Percentiles rank a stretch among this genome's conserved stretches.
Conservation (phyloP, 2,329 filamentous ascomycete species). For the Byssoonygena ceratinophila region DNA sequence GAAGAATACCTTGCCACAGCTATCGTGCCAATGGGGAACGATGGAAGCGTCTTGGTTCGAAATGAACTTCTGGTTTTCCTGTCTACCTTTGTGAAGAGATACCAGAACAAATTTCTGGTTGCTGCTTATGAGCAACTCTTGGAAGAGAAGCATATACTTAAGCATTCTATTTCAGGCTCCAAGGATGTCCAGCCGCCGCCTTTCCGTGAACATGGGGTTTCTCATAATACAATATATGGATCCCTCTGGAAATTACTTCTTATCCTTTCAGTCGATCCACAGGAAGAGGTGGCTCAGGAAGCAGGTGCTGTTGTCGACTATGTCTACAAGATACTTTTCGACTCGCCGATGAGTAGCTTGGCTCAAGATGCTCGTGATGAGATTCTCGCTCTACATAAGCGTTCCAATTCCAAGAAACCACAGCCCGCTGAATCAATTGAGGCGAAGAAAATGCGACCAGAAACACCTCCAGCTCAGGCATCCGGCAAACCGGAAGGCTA, state of each 20-base stretch:
- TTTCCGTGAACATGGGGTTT: conserved; percentile 45
- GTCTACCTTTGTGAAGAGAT: conserved; percentile 79
- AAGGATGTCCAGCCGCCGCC: conserved; percentile 20
- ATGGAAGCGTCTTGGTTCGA: conserved; percentile 87
- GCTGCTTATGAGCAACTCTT: conserved; percentile 81
- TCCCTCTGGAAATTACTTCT: conserved; percentile 90
- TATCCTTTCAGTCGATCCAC: conserved; percentile 84
- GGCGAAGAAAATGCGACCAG: conserved; percentile 30
- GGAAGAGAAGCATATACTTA: conserved; percentile 65
- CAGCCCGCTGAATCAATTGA: conserved; percentile 28
- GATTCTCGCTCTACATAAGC: conserved; percentile 29
- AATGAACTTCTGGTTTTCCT: conserved; percentile 90
- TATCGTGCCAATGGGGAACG: conserved; percentile 80
- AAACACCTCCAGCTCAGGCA: conserved; percentile 40
- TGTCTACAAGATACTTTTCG: conserved; percentile 64
- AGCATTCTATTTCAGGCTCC: conserved; percentile 35
- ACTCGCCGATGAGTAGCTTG: conserved; percentile 61
- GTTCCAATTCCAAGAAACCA: conserved; percentile 30
- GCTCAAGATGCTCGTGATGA: conserved; percentile 66
- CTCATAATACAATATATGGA: conserved; percentile 82
- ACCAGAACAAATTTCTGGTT: conserved; percentile 85
- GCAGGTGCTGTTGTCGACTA: conserved; percentile 79
- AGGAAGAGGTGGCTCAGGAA: conserved; percentile 81
- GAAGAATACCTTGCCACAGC: conserved; percentile 86
- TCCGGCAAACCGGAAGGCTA: conserved; percentile 50